A percentile compares a stretch with the other conserved stretches of the same genome.
Conservation (phyloP, 78 protist genomes). For the Salpingoeca rosetta region DNA sequence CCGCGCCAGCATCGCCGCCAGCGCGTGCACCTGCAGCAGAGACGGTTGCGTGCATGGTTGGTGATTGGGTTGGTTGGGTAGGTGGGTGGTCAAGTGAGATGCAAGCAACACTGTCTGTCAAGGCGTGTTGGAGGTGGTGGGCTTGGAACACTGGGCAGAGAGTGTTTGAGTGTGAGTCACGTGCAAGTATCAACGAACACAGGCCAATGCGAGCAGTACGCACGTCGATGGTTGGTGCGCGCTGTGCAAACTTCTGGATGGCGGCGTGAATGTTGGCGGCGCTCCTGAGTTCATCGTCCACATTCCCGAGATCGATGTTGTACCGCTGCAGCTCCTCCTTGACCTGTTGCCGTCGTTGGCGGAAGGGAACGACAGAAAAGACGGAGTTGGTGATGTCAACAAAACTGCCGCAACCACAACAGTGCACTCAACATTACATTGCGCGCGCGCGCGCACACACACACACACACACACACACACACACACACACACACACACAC, state of each 20-base stretch:
- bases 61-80: too few species aligned
- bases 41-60: too few species aligned
- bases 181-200: not conserved
- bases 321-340: too few species aligned
- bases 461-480: too few species aligned
- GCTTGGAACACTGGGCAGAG: not conserved
- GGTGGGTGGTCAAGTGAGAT: too few species aligned
- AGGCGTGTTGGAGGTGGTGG: not conserved
- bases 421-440: too few species aligned
- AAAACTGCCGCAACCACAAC: too few species aligned
- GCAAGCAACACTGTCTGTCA: not conserved
- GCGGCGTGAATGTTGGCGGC: not conserved
- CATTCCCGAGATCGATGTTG: too few species aligned
- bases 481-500: not conserved
- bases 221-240: not conserved
- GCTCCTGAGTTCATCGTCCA: not conserved
- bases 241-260: not conserved
- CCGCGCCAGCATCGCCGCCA: constrained; percentile 41
- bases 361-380: too few species aligned
- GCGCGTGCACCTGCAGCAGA: not conserved
- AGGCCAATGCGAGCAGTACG: not conserved
- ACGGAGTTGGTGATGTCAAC: too few species aligned
- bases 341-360: too few species aligned
- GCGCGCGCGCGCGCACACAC: too few species aligned
- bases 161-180: not conserved